Evolutionary conservation across 1,284 basidiomycete genomes (phyloP).

Genomic region (Cystobasidium sp.): DNA sequence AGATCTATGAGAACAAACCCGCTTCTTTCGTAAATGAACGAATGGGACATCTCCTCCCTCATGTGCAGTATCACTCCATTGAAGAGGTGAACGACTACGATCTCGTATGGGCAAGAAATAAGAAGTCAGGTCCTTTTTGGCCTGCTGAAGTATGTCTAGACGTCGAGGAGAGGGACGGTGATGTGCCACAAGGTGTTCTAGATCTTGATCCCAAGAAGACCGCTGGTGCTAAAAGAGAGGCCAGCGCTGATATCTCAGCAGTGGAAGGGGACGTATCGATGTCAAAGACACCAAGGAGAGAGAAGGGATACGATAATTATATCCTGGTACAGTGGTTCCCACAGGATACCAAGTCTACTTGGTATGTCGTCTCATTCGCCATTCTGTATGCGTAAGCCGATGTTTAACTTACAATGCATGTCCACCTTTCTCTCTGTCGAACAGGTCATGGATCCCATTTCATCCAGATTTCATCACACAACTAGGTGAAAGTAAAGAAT

Average conservation of each 20-base stretch:
- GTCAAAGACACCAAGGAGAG: background rate
- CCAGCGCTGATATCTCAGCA: background rate
- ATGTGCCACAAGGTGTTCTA: constrained; percentile 13
- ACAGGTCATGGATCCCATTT: constrained; percentile 31
- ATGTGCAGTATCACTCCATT: background rate
- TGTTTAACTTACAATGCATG: background rate
- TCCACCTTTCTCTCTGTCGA: background rate
- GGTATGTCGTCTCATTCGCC: background rate
- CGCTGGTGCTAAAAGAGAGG: background rate
- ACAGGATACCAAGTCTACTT: background rate
- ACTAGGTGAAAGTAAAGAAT: constrained; percentile 28
- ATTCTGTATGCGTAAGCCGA: background rate
- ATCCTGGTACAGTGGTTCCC: constrained; percentile 34
- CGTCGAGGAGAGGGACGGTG: constrained; percentile 13
- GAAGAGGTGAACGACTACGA: constrained; percentile 30
- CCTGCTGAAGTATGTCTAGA: constrained; percentile 41
- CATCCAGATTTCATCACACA: constrained; percentile 4
- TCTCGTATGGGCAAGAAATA: constrained; percentile 32
- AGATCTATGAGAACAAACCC: constrained; percentile 1
- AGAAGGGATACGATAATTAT: constrained; percentile 1
- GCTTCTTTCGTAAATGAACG: constrained; percentile 1
- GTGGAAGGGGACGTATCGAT: background rate
- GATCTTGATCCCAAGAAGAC: constrained; percentile 18
- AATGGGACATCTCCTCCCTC: background rate
- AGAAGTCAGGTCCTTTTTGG: constrained; percentile 19